Conservation (phyloP, 1,284 basidiomycete species). For the Pseudozyma sp. region DNA sequence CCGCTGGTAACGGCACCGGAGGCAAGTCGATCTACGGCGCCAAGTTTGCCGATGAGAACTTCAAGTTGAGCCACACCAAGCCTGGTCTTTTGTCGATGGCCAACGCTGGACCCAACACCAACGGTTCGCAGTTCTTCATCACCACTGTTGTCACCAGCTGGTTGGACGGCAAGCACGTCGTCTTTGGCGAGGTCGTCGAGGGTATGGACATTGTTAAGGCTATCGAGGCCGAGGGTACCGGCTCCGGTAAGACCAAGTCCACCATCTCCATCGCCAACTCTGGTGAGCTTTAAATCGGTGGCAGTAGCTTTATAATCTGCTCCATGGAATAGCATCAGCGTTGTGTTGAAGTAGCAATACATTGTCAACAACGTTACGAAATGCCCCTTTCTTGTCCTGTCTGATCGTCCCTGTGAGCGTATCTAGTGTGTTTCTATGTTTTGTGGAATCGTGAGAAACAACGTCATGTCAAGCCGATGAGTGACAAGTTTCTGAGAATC, state of each 20-base stretch:
- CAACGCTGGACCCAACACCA: constrained; percentile 71
- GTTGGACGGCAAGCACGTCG: constrained; percentile 92
- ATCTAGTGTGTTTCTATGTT: too few relatives aligned
- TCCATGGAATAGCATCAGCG: too few relatives aligned
- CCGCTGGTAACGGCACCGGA: constrained; percentile 66
- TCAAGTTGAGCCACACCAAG: constrained; percentile 62
- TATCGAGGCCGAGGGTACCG: constrained; percentile 62
- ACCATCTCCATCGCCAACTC: constrained; percentile 66
- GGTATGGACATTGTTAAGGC: constrained; percentile 67
- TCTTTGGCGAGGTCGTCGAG: constrained; percentile 82
- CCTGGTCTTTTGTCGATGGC: constrained; percentile 63
- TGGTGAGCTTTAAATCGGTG: constrained; percentile 58
- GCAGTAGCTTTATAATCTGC: too few relatives aligned
- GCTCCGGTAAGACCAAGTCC: constrained; percentile 60
- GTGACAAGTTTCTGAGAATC: too few relatives aligned
- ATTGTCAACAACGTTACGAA: too few relatives aligned
- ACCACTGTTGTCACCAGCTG: constrained; percentile 72
- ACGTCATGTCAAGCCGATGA: too few relatives aligned
- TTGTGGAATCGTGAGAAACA: too few relatives aligned
- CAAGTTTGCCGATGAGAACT: constrained; percentile 64
- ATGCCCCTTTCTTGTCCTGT: too few relatives aligned
- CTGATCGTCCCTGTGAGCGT: too few relatives aligned
- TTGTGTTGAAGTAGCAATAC: background rate
- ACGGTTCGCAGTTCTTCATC: constrained; percentile 68
- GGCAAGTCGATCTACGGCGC: constrained; percentile 68